Evolutionary conservation across 176 grass and related monocot genomes (phyloP), one percentile per base, ranked within the genome.

Genomic region (Neostapfia colusana): DNA sequence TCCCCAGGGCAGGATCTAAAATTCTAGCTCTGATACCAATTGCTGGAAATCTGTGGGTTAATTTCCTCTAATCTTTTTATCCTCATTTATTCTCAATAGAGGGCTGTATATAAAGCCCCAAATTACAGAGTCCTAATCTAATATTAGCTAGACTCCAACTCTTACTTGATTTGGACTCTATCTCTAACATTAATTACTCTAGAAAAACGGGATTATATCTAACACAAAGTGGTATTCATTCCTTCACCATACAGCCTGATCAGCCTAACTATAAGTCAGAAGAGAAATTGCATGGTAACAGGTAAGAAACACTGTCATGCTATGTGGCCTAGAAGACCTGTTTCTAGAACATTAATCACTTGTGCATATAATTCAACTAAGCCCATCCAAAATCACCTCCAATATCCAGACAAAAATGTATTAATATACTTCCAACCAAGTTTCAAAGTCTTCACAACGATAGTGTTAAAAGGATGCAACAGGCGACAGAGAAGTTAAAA

Each of bases 261-360:
- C 56, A 34, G 40, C 25, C 59, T 23, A 18, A 23, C 3, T 36
- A 48, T 48, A 17, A 15, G 26, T 34, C 27, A 13, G 53, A 71
- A 35, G 9, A 10, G 23, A 13, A 49, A 34, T 2, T 31, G 3
- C 31, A 31, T 3, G 31, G 26, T 8, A 48, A 48, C 7, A 10
- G 2, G 44, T 70, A 70, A 26, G 27, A 51, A 17, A 25, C 14
- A 43, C 4, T 13, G 28, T 49, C 25, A 70, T 35, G 16, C 46
- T 21, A 53, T 36, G 27, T 72, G 17, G 10, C 27, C 46, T 14
- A 53, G 69, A 36, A 36, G 17, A 13, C 10, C 18, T 37, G 18
- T 13, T 71, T 71, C 28, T 71, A 49, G 28, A 71, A 53, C 25
- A 70, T 26, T 71, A 16, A 53, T 37, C 28, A 35, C 11, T 51